Evolutionary conservation across 2,329 filamentous ascomycete species (phyloP), one percentile per base, ranked within the genome.

Genomic region (Pseudocercospora crystallina): DNA sequence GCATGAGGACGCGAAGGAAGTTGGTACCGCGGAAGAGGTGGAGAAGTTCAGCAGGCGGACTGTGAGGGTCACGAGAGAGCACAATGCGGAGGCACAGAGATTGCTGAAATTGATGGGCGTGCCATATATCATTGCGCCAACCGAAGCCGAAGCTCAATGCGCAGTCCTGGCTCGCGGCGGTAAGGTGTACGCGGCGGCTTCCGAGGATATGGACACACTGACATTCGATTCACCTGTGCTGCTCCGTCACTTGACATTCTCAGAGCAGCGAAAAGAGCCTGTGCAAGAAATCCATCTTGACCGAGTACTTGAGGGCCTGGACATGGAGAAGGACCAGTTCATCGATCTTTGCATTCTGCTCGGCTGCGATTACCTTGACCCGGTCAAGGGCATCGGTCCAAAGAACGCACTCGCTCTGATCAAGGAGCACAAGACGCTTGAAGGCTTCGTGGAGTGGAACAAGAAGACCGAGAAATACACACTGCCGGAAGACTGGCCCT

Each of bases 131-230:
- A 82, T 96, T 65, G 94, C 94, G 0, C 94, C 94, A 0, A 99
- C 94, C 0, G 94, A 99, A 72, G 94, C 94, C 4, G 94, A 99
- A 75, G 94, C 94, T 1, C 94, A 99, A 70, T 99, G 94, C 69
- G 94, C 94, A 2, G 87, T 86, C 35, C 78, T 99, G 55, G 94
- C 94, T 1, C 80, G 87, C 54, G 91, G 89, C 5, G 92, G 90
- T 33, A 97, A 97, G 74, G 94, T 99, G 44, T 99, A 95, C 69
- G 94, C 91, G 3, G 94, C 94, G 14, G 94, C 94, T 2, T 95
- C 89, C 58, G 94, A 99, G 73, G 94, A 99, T 73, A 99, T 99
- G 94, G 94, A 99, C 68, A 99, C 94, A 0, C 76, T 99, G 48
- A 97, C 92, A 65, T 99, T 99, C 71, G 85, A 96, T 65, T 81